phyloP scores from a whole-genome alignment of 176 grass and related monocot species.

The Raddia distichophylla region DNA sequence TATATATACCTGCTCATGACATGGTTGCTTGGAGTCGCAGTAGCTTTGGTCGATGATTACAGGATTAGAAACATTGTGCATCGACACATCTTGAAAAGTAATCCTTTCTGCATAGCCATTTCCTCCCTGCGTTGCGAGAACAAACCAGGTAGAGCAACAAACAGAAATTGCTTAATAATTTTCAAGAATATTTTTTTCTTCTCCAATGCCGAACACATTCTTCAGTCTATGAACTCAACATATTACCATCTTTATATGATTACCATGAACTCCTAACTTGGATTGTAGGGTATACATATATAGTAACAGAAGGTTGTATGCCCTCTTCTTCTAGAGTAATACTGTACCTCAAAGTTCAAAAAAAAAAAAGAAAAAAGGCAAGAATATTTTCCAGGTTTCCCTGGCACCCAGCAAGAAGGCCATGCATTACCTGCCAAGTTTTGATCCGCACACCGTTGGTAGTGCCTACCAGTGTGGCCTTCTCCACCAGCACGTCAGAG shows the following conservation, averaged over 20 bases:
- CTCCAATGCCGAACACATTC: not conserved
- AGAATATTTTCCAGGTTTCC: conserved; percentile 7
- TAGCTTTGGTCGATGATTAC: conserved; percentile 85
- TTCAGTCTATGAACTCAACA: not conserved
- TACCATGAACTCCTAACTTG: not conserved
- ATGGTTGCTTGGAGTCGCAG: conserved; percentile 60
- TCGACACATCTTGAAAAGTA: conserved; percentile 59
- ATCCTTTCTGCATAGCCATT: conserved; percentile 64
- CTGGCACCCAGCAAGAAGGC: conserved; percentile 34
- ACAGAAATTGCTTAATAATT: not conserved
- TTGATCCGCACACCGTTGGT: conserved; percentile 92
- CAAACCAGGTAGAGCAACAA: not conserved
- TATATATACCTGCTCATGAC: conserved; percentile 53
- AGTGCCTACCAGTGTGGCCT: conserved; percentile 58
- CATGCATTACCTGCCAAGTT: conserved; percentile 81
- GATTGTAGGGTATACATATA: not conserved
- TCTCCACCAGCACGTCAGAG: conserved; percentile 77
- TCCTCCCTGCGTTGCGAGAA: conserved; percentile 53
- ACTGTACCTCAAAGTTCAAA: not conserved
- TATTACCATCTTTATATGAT: not conserved
- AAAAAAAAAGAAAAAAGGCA: conserved; percentile 10
- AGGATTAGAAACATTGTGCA: conserved; percentile 66
- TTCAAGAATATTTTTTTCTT: not conserved
- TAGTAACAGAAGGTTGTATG: conserved; percentile 21
- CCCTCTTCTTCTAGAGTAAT: not conserved